Evolutionary conservation across 108 stramenopile species (phyloP).

Genomic region (Fistulifera pelliculosa): DNA sequence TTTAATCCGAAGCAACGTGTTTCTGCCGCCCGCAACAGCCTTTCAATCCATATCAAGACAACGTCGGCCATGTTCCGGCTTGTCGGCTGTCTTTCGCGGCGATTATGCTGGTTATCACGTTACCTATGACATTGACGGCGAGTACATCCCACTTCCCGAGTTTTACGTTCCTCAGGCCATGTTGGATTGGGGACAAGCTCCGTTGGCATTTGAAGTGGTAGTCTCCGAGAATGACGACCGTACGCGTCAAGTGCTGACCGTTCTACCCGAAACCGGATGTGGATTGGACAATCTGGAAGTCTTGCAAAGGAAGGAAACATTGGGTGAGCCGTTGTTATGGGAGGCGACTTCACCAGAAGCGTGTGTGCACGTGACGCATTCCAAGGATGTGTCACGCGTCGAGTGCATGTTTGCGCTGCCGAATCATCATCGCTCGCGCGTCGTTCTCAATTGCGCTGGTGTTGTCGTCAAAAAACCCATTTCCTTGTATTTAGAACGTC

Average conservation of each 20-base stretch:
- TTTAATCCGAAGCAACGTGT: too few relatives aligned
- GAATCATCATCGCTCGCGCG: slow-evolving; percentile 21
- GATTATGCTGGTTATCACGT: slow-evolving; percentile 67
- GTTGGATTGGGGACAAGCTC: slow-evolving; percentile 76
- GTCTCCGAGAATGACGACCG: slow-evolving; percentile 29
- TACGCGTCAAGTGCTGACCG: slow-evolving; percentile 33
- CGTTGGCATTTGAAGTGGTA: slow-evolving; percentile 34
- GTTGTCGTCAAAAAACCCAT: slow-evolving; percentile 14
- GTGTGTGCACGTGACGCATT: background rate
- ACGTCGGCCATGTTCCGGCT: too few relatives aligned
- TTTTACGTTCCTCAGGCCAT: slow-evolving; percentile 46
- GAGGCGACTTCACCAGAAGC: too few relatives aligned
- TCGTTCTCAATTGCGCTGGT: slow-evolving; percentile 15
- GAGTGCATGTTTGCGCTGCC: slow-evolving; percentile 28
- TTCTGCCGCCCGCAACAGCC: too few relatives aligned
- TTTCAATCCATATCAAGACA: too few relatives aligned
- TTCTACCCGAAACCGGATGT: slow-evolving; percentile 69
- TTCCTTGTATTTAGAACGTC: slow-evolving; percentile 26
- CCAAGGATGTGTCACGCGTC: slow-evolving; percentile 8
- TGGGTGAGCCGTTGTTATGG: background rate
- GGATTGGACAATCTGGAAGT: slow-evolving; percentile 70
- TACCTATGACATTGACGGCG: slow-evolving; percentile 41
- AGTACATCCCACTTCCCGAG: slow-evolving; percentile 60
- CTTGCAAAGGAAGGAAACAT: background rate
- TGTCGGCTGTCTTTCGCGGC: too few relatives aligned